Evolutionary conservation across 352 stramenopile genomes (phyloP).

Genomic region (Aphanomyces euteiches): DNA sequence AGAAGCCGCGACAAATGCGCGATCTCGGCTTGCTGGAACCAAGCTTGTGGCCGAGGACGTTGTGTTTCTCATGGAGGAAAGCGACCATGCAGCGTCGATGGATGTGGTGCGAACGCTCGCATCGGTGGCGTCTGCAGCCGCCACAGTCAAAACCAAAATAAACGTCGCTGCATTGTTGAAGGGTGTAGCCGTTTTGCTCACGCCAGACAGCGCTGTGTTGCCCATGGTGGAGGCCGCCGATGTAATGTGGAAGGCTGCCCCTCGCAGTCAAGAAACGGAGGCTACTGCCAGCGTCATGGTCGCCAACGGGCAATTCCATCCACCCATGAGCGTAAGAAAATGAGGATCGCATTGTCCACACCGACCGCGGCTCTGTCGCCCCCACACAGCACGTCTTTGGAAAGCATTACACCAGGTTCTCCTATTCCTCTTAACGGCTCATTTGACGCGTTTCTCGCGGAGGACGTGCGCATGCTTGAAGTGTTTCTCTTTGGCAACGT

Average conservation of each 20-base stretch:
- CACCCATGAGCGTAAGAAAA: too few relatives aligned
- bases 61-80: conserved; percentile 71
- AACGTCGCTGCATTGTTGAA: neutral
- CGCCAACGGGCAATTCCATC: too few relatives aligned
- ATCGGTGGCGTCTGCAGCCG: conserved; percentile 68
- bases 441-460: too few relatives aligned
- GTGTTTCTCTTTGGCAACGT: too few relatives aligned
- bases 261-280: neutral
- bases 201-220: conserved; percentile 14
- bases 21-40: conserved; percentile 2
- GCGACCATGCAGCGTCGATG: conserved; percentile 58
- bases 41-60: conserved; percentile 7
- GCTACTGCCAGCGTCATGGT: neutral
- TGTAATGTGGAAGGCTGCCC: conserved; percentile 11
- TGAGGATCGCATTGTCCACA: too few relatives aligned
- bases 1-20: conserved; percentile 9
- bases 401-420: too few relatives aligned
- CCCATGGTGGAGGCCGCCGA: conserved; percentile 11
- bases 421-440: too few relatives aligned
- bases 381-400: neutral
- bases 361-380: neutral
- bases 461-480: too few relatives aligned
- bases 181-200: conserved; percentile 20
- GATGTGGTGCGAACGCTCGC: conserved; percentile 69
- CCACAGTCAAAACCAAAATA: conserved; percentile 34